phyloP scores from a whole-genome alignment of 306 rosid genomes.

The Calophaca sinica region DNA sequence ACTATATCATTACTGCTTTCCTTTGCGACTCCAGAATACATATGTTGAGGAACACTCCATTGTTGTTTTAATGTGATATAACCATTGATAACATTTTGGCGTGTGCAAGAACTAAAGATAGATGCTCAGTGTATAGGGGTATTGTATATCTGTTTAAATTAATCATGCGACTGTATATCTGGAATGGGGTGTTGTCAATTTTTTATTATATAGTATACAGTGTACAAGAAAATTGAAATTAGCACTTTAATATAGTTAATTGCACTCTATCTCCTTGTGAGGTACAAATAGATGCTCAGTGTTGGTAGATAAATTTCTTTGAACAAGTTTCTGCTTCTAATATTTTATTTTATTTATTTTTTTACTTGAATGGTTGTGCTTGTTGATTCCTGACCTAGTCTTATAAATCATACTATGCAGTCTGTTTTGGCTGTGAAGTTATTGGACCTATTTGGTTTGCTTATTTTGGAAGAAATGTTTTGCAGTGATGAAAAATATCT shows the following conservation, averaged over 20 bases:
- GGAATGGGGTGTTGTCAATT: conserved; percentile 28
- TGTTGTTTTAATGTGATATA: conserved; percentile 23
- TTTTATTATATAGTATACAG: neutral
- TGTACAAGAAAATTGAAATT: conserved; percentile 22
- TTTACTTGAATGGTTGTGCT: conserved; percentile 19
- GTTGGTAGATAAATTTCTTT: conserved; percentile 25
- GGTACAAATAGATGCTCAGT: conserved; percentile 14
- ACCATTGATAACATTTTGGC: conserved; percentile 4
- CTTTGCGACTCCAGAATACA: conserved; percentile 28
- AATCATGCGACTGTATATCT: neutral
- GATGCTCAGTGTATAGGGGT: conserved; percentile 4
- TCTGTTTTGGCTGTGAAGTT: conserved; percentile 21
- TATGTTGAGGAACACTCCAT: neutral
- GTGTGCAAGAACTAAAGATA: too few species aligned
- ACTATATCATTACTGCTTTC: conserved; percentile 13
- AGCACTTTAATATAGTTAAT: neutral
- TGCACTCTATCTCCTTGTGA: conserved; percentile 25
- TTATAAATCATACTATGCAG: conserved; percentile 4
- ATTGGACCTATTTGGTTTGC: conserved; percentile 30
- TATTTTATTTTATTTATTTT: too few species aligned
- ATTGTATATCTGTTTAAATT: conserved; percentile 24
- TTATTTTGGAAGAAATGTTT: conserved; percentile 44
- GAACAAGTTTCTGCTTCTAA: conserved; percentile 17
- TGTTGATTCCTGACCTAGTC: neutral
- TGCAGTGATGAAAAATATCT: conserved; percentile 91